Evolutionary conservation across 139 green algal genomes (phyloP).

Genomic region (Chlamydomonas incerta): DNA sequence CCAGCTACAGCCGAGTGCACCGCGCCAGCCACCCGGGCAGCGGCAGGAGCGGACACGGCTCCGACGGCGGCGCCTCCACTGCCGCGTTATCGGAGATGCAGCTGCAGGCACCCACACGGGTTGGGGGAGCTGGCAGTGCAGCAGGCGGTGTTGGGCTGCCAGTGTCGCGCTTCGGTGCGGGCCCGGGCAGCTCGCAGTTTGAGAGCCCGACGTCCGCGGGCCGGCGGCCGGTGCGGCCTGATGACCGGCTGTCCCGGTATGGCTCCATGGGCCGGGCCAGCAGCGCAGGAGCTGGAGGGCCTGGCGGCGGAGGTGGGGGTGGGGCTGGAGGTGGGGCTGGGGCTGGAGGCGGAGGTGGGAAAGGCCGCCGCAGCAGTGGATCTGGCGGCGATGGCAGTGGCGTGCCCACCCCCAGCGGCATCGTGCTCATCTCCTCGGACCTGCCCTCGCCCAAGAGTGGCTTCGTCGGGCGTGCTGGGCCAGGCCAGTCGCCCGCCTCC

Average conservation of each 20-base stretch:
- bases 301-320: background rate
- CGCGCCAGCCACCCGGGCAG: background rate
- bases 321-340: too few relatives aligned
- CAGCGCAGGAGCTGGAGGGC: background rate
- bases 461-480: background rate
- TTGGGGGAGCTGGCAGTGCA: background rate
- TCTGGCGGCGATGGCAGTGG: background rate
- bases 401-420: too few relatives aligned
- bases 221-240: background rate
- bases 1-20: background rate
- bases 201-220: background rate
- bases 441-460: slow-evolving; percentile 11
- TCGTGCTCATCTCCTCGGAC: background rate
- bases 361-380: too few relatives aligned
- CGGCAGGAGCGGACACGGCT: background rate
- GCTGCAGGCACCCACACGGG: too few relatives aligned
- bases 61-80: background rate
- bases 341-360: background rate
- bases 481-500: background rate
- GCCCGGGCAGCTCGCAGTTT: background rate
- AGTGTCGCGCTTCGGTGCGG: background rate
- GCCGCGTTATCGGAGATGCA: background rate
- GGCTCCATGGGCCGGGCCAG: slow-evolving; percentile 12
- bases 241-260: slow-evolving; percentile 39
- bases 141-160: background rate